phyloP scores from a whole-genome alignment of 345 rosid genomes.

The Moricandia moricandioides region DNA sequence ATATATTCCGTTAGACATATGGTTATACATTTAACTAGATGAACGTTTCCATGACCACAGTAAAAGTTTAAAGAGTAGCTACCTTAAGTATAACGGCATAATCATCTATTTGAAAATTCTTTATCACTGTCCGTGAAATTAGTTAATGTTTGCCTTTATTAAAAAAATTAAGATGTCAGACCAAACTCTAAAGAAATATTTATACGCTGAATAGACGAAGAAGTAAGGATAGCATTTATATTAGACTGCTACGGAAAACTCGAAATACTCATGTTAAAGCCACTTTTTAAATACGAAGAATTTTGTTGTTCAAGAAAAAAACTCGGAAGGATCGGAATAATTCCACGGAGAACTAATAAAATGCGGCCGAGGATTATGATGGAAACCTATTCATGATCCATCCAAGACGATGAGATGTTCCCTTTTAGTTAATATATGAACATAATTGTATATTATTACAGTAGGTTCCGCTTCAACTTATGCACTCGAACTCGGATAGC shows the following conservation, averaged over 20 bases:
- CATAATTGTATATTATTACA: not conserved
- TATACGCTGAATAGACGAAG: not conserved
- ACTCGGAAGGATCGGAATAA: too few relatives aligned
- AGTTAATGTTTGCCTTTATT: too few relatives aligned
- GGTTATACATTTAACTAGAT: not conserved
- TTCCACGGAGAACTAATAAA: not conserved
- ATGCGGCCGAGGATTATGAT: not conserved
- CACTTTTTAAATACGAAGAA: too few relatives aligned
- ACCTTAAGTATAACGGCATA: too few relatives aligned
- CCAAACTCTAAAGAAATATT: not conserved
- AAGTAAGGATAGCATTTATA: not conserved
- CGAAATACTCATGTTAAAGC: too few relatives aligned
- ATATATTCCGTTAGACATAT: not conserved
- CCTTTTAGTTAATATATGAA: not conserved
- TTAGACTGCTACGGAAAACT: too few relatives aligned
- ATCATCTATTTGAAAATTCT: too few relatives aligned
- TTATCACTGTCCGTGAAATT: too few relatives aligned
- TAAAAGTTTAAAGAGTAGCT: too few relatives aligned
- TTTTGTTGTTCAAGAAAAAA: too few relatives aligned
- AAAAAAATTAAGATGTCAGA: too few relatives aligned
- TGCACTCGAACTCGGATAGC: constrained; percentile 24
- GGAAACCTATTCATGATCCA: not conserved
- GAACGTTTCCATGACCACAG: not conserved
- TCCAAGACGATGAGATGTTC: not conserved
- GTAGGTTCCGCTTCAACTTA: not conserved